Evolutionary conservation across 1,284 basidiomycete genomes (phyloP), one percentile per base, ranked within the genome.

Genomic region (Cutaneotrichosporon sp.): DNA sequence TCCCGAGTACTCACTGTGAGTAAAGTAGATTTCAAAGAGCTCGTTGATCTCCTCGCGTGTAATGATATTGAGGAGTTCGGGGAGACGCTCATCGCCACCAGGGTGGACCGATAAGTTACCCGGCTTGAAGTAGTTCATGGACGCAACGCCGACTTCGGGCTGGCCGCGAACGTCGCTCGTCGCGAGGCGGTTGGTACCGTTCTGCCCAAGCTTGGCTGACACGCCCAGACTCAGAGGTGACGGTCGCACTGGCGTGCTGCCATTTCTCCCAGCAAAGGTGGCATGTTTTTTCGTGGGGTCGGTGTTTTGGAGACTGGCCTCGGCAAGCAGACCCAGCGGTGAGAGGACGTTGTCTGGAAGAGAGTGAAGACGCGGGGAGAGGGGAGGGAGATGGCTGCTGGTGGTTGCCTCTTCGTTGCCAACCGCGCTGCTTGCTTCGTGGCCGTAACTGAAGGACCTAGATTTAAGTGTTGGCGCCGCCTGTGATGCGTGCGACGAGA

Each of bases 121-220:
- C 43, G 94, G 92, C 68, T 89, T 92, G 79, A 97, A 98, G 75
- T 96, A 98, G 55, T 87, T 84, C 59, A 88, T 84, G 55, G 86
- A 90, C 0, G 91, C 93, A 8, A 97, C 88, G 66, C 59, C 70
- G 15, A 64, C 59, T 4, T 62, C 64, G 4, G 60, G 53, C 7
- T 63, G 63, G 1, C 54, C 57, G 21, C 66, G 46, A 15, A 71
- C 59, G 57, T 69, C 70, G 44, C 69, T 71, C 21, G 66, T 68
- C n/a, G 68, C 62, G 33, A 63, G 56, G 17, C 66, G 52, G 15
- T 55, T 52, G 15, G 53, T 52, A 12, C 62, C 60, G 40, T 60
- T 60, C 30, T 30, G 26, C 10, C 26, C 26, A 5, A 51, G 40
- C 44, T 35, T 48, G 18, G 51, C 59, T 5, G 49, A 43, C 1